Evolutionary conservation across 2,329 filamentous ascomycete genomes (phyloP).

Genomic region (Aureobasidium sp.): DNA sequence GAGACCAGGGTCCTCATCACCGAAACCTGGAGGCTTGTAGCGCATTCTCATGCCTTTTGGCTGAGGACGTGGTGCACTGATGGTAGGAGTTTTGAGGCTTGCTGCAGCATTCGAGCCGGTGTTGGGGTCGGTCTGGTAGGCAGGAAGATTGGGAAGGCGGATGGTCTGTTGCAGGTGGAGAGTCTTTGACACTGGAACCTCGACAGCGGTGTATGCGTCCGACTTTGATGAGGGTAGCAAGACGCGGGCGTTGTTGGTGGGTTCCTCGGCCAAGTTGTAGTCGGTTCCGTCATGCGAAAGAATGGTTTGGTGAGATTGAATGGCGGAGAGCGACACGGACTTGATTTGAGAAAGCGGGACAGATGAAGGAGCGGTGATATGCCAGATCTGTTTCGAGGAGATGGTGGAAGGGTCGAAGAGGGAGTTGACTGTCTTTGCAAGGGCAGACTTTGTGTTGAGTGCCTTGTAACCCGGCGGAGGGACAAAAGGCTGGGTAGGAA

Average conservation of each 20-base stretch:
- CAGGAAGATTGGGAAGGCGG: constrained; percentile 40
- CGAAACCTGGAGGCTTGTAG: constrained; percentile 58
- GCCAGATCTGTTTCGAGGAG: constrained; percentile 69
- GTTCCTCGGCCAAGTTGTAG: constrained; percentile 36
- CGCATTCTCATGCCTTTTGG: constrained; percentile 60
- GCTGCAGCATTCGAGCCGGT: constrained; percentile 34
- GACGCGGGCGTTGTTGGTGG: constrained; percentile 14
- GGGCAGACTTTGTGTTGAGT: constrained; percentile 39
- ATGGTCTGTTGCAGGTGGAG: constrained; percentile 59
- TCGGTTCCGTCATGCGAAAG: constrained; percentile 56
- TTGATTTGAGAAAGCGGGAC: constrained; percentile 61
- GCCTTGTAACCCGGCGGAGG: constrained; percentile 39
- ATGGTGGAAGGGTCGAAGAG: constrained; percentile 50
- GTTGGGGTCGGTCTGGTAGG: constrained; percentile 33
- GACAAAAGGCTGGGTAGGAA: constrained; percentile 22
- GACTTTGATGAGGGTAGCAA: constrained; percentile 21
- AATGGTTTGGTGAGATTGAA: constrained; percentile 45
- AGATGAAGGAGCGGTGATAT: constrained; percentile 64
- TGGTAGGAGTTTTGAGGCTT: constrained; percentile 39
- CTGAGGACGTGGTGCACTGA: constrained; percentile 52
- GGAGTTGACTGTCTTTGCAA: constrained; percentile 28
- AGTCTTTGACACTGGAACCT: constrained; percentile 47
- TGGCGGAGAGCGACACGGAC: constrained; percentile 54
- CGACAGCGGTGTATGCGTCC: constrained; percentile 27
- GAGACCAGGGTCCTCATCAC: constrained; percentile 34